A percentile compares a stretch with the other conserved stretches of the same genome.
phyloP scores from a whole-genome alignment of 2,329 filamentous ascomycete genomes.

The Podosphaera leucotricha region DNA sequence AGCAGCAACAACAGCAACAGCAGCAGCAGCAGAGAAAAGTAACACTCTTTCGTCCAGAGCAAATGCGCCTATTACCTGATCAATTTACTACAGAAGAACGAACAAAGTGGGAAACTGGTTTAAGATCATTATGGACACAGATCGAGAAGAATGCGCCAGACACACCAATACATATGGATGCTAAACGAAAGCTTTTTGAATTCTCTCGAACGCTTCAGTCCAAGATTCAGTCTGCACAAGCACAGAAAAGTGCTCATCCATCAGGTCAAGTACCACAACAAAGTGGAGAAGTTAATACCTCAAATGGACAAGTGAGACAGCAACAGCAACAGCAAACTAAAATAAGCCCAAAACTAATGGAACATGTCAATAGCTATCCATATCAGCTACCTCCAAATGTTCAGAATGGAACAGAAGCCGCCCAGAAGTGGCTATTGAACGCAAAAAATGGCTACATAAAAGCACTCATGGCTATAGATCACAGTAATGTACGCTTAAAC shows the following conservation, averaged over 20 bases:
- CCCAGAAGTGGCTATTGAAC: slow-evolving; percentile 24
- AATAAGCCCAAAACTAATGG: slow-evolving; percentile 17
- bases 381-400: slow-evolving; percentile 23
- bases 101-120: slow-evolving; percentile 31
- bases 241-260: slow-evolving; percentile 5
- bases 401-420: slow-evolving; percentile 20
- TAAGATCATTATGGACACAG: slow-evolving; percentile 26
- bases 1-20: slow-evolving; percentile 6
- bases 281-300: slow-evolving; percentile 3
- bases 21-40: slow-evolving; percentile 8
- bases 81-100: slow-evolving; percentile 29
- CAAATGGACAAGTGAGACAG: slow-evolving; percentile 7
- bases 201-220: slow-evolving; percentile 32
- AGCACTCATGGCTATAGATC: slow-evolving; percentile 27
- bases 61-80: slow-evolving; percentile 14
- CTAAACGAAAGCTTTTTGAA: slow-evolving; percentile 33
- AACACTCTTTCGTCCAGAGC: slow-evolving; percentile 12
- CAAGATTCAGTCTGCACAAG: slow-evolving; percentile 22
- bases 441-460: slow-evolving; percentile 24
- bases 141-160: slow-evolving; percentile 26
- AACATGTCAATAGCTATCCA: slow-evolving; percentile 24
- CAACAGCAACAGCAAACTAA: slow-evolving; percentile 6
- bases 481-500: slow-evolving; percentile 19
- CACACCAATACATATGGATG: slow-evolving; percentile 24
- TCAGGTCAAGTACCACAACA: slow-evolving; percentile 4